A percentile compares a stretch with the other conserved stretches of the same genome.
Evolutionary conservation across 805 yeast species (phyloP).

Genomic region (Sugiyamaella americana): DNA sequence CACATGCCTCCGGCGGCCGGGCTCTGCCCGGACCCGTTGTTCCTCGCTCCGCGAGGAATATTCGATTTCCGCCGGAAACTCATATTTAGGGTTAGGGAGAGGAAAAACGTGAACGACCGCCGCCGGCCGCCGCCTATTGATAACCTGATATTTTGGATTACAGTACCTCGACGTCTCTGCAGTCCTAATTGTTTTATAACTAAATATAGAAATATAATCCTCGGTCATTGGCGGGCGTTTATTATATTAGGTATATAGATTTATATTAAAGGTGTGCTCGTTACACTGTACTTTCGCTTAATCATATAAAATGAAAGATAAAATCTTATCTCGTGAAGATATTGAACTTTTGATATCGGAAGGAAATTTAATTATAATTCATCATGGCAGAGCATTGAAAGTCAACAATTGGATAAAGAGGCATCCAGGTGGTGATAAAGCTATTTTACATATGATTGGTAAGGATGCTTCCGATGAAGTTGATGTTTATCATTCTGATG

Average conservation of each 20-base stretch:
- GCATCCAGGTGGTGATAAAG: slow-evolving; percentile 90
- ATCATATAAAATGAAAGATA: not conserved
- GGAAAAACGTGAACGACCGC: too few relatives aligned
- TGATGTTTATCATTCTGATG: slow-evolving; percentile 55
- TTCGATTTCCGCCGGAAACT: too few relatives aligned
- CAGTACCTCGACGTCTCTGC: too few relatives aligned
- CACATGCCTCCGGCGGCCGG: not conserved
- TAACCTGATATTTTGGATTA: too few relatives aligned
- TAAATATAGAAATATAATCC: too few relatives aligned
- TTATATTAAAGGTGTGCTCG: too few relatives aligned
- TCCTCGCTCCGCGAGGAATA: not conserved
- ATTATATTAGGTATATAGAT: too few relatives aligned
- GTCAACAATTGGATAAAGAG: slow-evolving; percentile 62
- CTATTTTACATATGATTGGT: slow-evolving; percentile 79
- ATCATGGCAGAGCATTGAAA: slow-evolving; percentile 52
- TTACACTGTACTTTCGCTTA: too few relatives aligned
- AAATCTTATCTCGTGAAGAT: slow-evolving; percentile 37
- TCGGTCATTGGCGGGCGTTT: too few relatives aligned
- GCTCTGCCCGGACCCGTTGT: not conserved
- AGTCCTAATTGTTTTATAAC: too few relatives aligned
- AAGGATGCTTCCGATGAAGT: slow-evolving; percentile 89
- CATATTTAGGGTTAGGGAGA: too few relatives aligned
- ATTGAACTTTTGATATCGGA: slow-evolving; percentile 54
- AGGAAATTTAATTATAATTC: slow-evolving; percentile 69
- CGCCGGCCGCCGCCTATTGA: too few relatives aligned